These are phyloP conservation scores for Stromatinia cepivora DNA, from an alignment of 2,329 filamentous ascomycete genomes.

Conservation along the genomic window DNA sequence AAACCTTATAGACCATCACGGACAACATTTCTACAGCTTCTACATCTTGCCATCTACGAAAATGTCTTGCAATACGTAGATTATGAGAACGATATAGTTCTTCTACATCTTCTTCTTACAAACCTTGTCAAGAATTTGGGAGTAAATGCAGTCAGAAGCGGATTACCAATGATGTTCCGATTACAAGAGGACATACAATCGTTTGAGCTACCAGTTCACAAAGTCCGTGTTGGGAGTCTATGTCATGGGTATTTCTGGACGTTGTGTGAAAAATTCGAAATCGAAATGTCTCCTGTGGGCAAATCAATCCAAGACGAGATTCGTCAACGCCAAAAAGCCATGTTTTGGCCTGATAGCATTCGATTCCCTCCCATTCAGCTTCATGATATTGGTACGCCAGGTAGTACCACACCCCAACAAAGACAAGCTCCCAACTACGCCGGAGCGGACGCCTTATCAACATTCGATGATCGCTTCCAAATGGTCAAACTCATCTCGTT, in stretches of 20 bases:
- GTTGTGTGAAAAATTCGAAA: conserved; percentile 73
- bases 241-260: conserved; percentile 89
- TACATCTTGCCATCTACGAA: conserved; percentile 90
- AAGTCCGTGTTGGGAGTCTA: conserved; percentile 78
- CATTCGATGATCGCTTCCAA: conserved; percentile 71
- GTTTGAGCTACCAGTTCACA: conserved; percentile 64
- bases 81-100: conserved; percentile 70
- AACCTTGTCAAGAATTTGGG: conserved; percentile 76
- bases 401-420: conserved; percentile 49
- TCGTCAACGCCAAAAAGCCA: conserved; percentile 67
- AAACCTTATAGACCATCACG: conserved; percentile 31
- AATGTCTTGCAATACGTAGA: conserved; percentile 73
- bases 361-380: conserved; percentile 67
- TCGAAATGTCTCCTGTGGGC: conserved; percentile 69
- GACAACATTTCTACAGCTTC: conserved; percentile 69
- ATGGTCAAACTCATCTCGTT: conserved; percentile 74
- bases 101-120: conserved; percentile 75
- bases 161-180: conserved; percentile 84
- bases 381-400: conserved; percentile 59
- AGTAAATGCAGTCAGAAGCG: conserved; percentile 75
- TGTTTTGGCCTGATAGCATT: conserved; percentile 77
- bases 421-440: conserved; percentile 50
- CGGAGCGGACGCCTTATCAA: conserved; percentile 64
- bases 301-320: conserved; percentile 75
- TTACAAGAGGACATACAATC: conserved; percentile 81